Conservation (phyloP, 2,329 filamentous ascomycete genomes). For the Fusarium sp. region DNA sequence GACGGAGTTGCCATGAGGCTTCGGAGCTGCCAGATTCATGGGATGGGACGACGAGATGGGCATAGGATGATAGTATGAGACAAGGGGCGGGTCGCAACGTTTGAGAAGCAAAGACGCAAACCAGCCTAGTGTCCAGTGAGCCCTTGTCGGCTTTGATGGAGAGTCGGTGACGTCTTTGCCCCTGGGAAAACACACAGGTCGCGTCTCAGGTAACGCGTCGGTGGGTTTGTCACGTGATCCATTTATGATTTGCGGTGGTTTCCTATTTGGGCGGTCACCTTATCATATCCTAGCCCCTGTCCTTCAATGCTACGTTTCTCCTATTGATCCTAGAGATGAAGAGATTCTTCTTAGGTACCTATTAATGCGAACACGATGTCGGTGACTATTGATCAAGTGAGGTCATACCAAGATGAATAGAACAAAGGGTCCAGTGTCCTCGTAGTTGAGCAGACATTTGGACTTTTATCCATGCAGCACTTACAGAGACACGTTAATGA, state of each 20-base stretch:
- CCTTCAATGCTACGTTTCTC: neutral
- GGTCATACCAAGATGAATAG: neutral
- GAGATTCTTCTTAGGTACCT: neutral
- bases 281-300: neutral
- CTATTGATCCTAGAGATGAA: neutral
- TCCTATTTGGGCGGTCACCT: constrained; percentile 16
- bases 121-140: constrained; percentile 10
- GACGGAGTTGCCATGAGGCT: constrained; percentile 45
- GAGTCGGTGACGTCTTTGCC: constrained; percentile 35
- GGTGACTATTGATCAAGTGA: neutral
- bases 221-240: constrained; percentile 19
- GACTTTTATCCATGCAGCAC: neutral
- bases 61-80: constrained; percentile 16
- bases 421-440: neutral
- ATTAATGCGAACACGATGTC: neutral
- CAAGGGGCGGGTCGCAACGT: constrained; percentile 23
- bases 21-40: constrained; percentile 18
- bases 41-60: constrained; percentile 22
- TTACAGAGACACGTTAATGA: neutral
- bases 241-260: constrained; percentile 6
- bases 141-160: constrained; percentile 31
- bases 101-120: constrained; percentile 19
- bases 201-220: constrained; percentile 32
- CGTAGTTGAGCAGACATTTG: neutral
- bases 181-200: constrained; percentile 20